phyloP scores from a whole-genome alignment of 768 basidiomycete genomes.

The Rhodotorula babjevae region DNA sequence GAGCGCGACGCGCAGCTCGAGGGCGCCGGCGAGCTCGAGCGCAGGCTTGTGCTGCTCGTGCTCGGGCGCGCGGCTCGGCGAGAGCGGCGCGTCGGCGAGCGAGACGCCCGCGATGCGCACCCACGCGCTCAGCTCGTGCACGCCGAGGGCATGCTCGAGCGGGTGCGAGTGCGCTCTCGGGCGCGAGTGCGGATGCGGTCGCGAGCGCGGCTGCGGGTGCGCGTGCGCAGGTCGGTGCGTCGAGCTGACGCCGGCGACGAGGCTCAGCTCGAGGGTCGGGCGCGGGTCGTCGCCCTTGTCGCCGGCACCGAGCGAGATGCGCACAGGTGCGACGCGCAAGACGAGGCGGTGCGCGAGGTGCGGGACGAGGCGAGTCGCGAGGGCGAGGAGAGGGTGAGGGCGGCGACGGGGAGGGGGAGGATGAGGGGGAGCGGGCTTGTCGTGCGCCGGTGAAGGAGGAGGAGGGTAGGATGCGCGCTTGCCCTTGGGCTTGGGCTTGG shows the following conservation, averaged over 20 bases:
- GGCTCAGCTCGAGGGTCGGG: background rate
- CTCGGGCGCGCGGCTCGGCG: background rate
- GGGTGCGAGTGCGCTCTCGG: too few relatives aligned
- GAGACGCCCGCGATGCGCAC: background rate
- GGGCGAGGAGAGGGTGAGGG: background rate
- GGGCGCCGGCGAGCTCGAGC: background rate
- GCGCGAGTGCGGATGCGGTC: too few relatives aligned
- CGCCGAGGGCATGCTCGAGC: too few relatives aligned
- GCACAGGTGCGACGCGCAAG: background rate
- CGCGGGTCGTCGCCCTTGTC: background rate
- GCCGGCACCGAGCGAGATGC: background rate
- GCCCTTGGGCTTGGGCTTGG: background rate
- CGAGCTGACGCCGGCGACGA: background rate
- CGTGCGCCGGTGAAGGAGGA: too few relatives aligned
- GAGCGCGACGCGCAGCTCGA: background rate
- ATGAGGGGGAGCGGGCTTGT: too few relatives aligned
- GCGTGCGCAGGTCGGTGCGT: background rate
- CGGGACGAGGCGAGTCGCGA: constrained; percentile 4
- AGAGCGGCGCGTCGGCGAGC: background rate
- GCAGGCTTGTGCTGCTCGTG: background rate
- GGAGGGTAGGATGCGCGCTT: background rate
- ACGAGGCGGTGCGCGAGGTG: constrained; percentile 3
- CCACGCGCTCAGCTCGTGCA: background rate
- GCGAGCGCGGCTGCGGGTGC: too few relatives aligned
- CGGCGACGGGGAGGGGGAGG: background rate